Percentiles rank a stretch among this genome's conserved stretches.
phyloP scores from a whole-genome alignment of 257 asterid genomes.

The Solanum stenotomum region DNA sequence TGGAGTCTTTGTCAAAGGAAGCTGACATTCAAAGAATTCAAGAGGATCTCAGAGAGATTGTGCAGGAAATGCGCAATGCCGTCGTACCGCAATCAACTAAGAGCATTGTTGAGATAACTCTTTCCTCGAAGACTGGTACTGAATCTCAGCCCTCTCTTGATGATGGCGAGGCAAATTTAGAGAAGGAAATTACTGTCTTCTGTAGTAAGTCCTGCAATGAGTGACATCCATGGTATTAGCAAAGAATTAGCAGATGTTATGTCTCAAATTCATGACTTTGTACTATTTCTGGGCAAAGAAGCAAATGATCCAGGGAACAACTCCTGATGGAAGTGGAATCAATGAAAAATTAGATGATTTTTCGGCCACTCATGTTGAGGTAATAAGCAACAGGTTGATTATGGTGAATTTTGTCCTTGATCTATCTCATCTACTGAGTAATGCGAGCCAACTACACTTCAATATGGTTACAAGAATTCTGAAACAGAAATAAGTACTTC shows the following conservation, averaged over 20 bases:
- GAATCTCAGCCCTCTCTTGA: slow-evolving; percentile 15
- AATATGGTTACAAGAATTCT: slow-evolving; percentile 57
- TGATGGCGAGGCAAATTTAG: slow-evolving; percentile 16
- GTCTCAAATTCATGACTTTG: slow-evolving; percentile 53
- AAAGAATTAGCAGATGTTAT: slow-evolving; percentile 48
- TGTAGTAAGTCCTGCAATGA: slow-evolving; percentile 13
- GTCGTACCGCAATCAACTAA: slow-evolving; percentile 20
- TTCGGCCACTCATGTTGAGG: slow-evolving; percentile 46
- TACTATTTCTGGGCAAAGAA: slow-evolving; percentile 59
- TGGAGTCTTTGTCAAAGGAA: slow-evolving; percentile 46
- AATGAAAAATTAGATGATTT: slow-evolving; percentile 29
- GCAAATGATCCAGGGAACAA: slow-evolving; percentile 43
- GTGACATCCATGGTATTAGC: slow-evolving; percentile 13
- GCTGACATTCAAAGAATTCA: slow-evolving; percentile 37
- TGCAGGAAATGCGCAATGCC: slow-evolving; percentile 46
- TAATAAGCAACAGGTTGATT: slow-evolving; percentile 22
- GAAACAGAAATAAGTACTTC: slow-evolving; percentile 58
- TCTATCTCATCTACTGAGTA: slow-evolving; percentile 50
- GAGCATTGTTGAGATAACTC: slow-evolving; percentile 13
- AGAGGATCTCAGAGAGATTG: slow-evolving; percentile 36
- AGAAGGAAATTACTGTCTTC: slow-evolving; percentile 13
- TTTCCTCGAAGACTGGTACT: slow-evolving; percentile 12
- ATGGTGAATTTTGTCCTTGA: slow-evolving; percentile 55
- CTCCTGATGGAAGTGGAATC: slow-evolving; percentile 46
- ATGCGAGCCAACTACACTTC: slow-evolving; percentile 64